Conservation (phyloP, 306 rosid species). For the Bauhinia variegata region DNA sequence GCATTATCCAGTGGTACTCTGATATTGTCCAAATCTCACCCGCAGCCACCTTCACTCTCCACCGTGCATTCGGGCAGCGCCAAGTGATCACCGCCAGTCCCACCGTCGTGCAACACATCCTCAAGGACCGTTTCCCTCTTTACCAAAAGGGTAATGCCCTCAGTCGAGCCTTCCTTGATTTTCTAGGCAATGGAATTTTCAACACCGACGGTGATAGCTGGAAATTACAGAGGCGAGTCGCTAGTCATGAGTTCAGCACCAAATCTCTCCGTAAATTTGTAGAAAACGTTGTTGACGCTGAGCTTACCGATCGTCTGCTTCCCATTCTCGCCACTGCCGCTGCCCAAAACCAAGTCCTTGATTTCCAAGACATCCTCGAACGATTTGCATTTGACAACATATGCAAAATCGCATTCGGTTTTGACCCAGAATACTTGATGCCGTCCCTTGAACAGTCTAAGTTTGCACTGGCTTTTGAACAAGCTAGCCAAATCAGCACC, state of each 20-base stretch:
- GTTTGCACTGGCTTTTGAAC: constrained; percentile 65
- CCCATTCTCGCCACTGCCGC: constrained; percentile 56
- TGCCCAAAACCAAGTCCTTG: constrained; percentile 30
- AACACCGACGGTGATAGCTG: constrained; percentile 57
- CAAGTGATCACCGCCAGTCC: constrained; percentile 60
- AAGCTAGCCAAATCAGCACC: constrained; percentile 39
- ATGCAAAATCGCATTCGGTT: constrained; percentile 70
- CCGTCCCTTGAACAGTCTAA: constrained; percentile 45
- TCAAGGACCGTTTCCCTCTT: constrained; percentile 55
- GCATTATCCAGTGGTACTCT: constrained; percentile 59
- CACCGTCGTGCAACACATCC: constrained; percentile 64
- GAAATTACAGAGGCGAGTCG: constrained; percentile 73
- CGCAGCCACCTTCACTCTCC: constrained; percentile 52
- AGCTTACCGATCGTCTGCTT: constrained; percentile 54
- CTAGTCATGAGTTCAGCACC: constrained; percentile 65
- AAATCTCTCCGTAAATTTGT: constrained; percentile 62
- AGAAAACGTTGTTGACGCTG: constrained; percentile 64
- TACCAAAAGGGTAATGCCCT: constrained; percentile 51
- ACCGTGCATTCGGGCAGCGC: constrained; percentile 15
- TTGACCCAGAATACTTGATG: constrained; percentile 57
- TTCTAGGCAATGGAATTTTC: constrained; percentile 75
- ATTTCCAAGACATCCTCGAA: constrained; percentile 75
- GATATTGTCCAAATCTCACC: constrained; percentile 54
- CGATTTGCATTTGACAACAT: constrained; percentile 76
- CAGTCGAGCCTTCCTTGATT: constrained; percentile 31